Evolutionary conservation across 208 protist genomes (phyloP).

Genomic region (Kentomonas sorsogonicus): DNA sequence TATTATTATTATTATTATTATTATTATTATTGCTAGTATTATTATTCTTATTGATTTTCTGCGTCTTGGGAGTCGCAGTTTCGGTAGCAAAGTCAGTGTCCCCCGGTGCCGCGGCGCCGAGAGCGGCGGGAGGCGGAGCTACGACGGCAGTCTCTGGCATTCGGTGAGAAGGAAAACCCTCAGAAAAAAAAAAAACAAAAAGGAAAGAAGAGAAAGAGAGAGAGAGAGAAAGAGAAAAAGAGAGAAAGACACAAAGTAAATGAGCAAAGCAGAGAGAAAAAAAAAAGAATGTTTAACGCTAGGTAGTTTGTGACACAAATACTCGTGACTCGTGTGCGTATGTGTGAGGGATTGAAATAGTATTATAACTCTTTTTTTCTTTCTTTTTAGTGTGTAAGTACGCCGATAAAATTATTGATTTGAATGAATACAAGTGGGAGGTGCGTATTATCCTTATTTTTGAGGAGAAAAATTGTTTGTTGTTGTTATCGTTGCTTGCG

Average conservation of each 20-base stretch:
- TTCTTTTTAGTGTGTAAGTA: slow-evolving; percentile 11
- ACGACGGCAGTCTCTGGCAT: too few species aligned
- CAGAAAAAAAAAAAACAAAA: neutral
- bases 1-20: neutral
- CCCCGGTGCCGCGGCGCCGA: too few species aligned
- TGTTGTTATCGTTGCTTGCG: slow-evolving; percentile 13
- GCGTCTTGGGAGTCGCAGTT: too few species aligned
- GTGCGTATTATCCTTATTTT: slow-evolving; percentile 16
- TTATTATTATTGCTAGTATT: neutral
- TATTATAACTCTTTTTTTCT: slow-evolving; percentile 11
- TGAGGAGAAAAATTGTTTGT: slow-evolving; percentile 8
- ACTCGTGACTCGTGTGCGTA: neutral
- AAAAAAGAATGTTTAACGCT: slow-evolving; percentile 4
- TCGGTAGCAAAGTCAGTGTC: too few species aligned
- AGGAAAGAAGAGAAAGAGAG: neutral
- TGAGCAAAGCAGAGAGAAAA: slow-evolving; percentile 2
- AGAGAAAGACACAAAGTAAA: neutral
- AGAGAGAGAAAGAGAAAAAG: neutral
- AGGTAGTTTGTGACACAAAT: neutral
- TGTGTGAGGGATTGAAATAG: neutral
- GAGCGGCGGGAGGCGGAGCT: too few species aligned
- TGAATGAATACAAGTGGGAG: too few species aligned
- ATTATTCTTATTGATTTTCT: neutral
- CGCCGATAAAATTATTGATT: too few species aligned
- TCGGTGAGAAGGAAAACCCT: too few species aligned